Evolutionary conservation across 2,329 filamentous ascomycete species (phyloP), one percentile per base, ranked within the genome.

Genomic region (Penicillium verrucosum): DNA sequence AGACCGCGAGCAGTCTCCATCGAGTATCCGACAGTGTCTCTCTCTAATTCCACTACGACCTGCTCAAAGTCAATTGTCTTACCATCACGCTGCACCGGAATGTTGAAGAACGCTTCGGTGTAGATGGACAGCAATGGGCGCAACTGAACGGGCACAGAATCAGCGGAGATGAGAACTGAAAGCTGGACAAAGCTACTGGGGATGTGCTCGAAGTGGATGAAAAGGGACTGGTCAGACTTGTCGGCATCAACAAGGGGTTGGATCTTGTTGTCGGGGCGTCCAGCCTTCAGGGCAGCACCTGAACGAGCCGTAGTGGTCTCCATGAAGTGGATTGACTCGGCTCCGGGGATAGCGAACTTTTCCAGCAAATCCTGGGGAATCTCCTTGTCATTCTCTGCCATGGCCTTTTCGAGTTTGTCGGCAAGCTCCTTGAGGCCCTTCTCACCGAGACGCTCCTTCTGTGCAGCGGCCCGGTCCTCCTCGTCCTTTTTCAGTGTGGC

Each of bases 151-250:
- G 92, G 90, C 1, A 97, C 80, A 32, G 85, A 80, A 2, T 86
- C 83, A 0, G 92, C 96, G 51, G 90, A 90, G 48, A 97, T 80
- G 54, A 94, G 85, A 23, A 97, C 75, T 46, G 85, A 88, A 56
- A 97, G 82, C 65, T 93, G 89, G 7, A 96, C 91, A 72, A 99
- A 99, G 69, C 91, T 96, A 57, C 90, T 95, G 2, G 89, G 88
- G 14, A 97, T 92, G 68, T 96, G 88, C 75, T 99, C 94, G 63
- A 95, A 99, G 74, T 99, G 93, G n/a, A 99, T 82, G 74, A 97
- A 99, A 2, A 97, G 78, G 0, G 91, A 89, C n/a, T 87, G 71
- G 16, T 81, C 78, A 7, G 79, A 73, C 37, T 82, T 80, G 40
- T 90, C 85, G 14, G 81, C 78, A 70, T 97, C 90, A 47, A 99